A percentile compares a stretch with the other conserved stretches of the same genome.
Evolutionary conservation across 1,284 basidiomycete genomes (phyloP).

Genomic region (Takashimella tepidaria): DNA sequence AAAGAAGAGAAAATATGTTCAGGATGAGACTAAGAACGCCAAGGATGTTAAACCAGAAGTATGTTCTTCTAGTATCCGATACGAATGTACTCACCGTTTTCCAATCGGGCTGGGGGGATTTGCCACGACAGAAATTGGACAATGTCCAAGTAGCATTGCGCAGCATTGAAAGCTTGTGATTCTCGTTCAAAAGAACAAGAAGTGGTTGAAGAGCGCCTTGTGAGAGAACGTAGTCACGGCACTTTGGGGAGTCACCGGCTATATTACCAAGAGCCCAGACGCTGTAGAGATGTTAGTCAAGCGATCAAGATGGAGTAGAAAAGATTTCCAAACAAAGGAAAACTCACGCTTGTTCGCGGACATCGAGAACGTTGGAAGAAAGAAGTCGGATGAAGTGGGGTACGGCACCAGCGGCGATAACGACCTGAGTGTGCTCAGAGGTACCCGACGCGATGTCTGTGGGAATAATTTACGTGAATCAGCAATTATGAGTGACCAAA

Average conservation of each 20-base stretch:
- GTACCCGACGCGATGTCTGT: conserved; percentile 93
- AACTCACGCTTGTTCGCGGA: conserved; percentile 77
- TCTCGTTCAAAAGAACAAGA: conserved; percentile 52
- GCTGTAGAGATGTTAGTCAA: conserved; percentile 19
- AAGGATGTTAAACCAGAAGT: not conserved
- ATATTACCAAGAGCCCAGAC: conserved; percentile 97
- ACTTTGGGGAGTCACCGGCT: conserved; percentile 89
- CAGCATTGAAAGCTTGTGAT: conserved; percentile 94
- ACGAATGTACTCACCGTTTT: conserved; percentile 59
- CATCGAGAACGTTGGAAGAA: conserved; percentile 77
- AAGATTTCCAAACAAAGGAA: not conserved
- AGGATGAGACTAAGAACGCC: too few species aligned
- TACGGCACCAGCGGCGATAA: conserved; percentile 89
- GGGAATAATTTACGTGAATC: not conserved
- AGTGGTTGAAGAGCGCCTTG: conserved; percentile 54
- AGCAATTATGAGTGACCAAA: too few species aligned
- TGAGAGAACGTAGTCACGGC: conserved; percentile 73
- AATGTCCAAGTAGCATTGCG: conserved; percentile 97
- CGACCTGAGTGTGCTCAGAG: conserved; percentile 96
- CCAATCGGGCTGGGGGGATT: conserved; percentile 94
- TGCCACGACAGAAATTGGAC: conserved; percentile 96
- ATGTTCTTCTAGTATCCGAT: not conserved
- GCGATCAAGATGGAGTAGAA: not conserved
- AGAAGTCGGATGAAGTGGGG: conserved; percentile 96
- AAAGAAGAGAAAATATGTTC: too few species aligned